Conservation (phyloP, 2,329 filamentous ascomycete species). For the Colletotrichum cereale region DNA sequence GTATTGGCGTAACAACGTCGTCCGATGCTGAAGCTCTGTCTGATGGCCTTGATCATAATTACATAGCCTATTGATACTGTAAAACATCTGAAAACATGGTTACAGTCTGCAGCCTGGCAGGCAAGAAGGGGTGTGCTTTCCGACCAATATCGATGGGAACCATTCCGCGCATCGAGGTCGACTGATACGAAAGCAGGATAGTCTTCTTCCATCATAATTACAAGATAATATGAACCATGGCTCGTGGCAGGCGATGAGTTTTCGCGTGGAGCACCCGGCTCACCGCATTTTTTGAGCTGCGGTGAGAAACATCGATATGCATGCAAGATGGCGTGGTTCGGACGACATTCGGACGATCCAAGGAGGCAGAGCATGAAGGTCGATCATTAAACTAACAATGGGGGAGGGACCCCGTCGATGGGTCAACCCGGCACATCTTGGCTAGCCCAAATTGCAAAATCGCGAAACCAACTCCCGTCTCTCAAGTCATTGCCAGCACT, state of each 20-base stretch:
- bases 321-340: conserved; percentile 18
- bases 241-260: neutral
- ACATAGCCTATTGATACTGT: neutral
- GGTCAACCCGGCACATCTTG: conserved; percentile 23
- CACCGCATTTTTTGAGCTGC: conserved; percentile 11
- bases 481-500: neutral
- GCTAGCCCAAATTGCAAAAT: neutral
- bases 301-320: conserved; percentile 5
- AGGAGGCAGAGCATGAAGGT: conserved; percentile 28
- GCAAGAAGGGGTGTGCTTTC: no score
- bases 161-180: no score
- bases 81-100: neutral
- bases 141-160: neutral
- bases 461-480: neutral
- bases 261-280: neutral
- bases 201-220: neutral
- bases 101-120: neutral
- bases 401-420: neutral
- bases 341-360: conserved; percentile 34
- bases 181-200: neutral
- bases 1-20: neutral
- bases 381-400: conserved; percentile 19
- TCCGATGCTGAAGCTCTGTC: neutral
- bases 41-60: neutral
- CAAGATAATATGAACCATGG: neutral